phyloP scores from a whole-genome alignment of 202 grass and related monocot species.

The Carex arenaria region DNA sequence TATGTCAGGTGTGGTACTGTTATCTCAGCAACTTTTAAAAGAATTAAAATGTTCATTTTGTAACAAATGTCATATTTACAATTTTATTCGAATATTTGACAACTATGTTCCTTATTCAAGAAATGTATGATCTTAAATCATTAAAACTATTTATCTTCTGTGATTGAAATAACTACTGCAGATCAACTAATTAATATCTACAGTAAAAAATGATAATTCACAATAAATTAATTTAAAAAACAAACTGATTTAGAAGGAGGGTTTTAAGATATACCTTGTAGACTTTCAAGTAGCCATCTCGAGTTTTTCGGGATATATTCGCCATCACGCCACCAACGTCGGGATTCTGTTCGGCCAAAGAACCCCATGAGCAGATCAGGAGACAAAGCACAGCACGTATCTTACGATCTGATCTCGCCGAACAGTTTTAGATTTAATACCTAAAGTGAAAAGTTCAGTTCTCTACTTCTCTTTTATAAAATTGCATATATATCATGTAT shows the following conservation, averaged over 20 bases:
- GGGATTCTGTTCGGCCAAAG: not conserved
- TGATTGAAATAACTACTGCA: not conserved
- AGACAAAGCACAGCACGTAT: not conserved
- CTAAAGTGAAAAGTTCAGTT: not conserved
- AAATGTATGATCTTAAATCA: not conserved
- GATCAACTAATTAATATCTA: not conserved
- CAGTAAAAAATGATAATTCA: not conserved
- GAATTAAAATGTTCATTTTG: not conserved
- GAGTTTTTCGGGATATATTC: not conserved
- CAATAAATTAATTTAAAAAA: not conserved
- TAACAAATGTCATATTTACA: not conserved
- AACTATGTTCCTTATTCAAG: not conserved
- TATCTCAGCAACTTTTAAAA: not conserved
- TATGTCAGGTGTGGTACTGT: not conserved
- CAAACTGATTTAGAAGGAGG: not conserved
- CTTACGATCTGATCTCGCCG: not conserved
- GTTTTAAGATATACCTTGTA: not conserved
- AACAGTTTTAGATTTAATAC: not conserved
- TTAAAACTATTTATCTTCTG: not conserved
- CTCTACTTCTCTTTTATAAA: not conserved
- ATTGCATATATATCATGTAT: not conserved
- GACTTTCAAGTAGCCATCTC: slow-evolving; percentile 3
- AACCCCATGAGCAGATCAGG: not conserved
- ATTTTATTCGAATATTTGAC: not conserved
- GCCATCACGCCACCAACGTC: not conserved